Conservation (phyloP, 257 asterid species). For the Thymus mandschuricus region DNA sequence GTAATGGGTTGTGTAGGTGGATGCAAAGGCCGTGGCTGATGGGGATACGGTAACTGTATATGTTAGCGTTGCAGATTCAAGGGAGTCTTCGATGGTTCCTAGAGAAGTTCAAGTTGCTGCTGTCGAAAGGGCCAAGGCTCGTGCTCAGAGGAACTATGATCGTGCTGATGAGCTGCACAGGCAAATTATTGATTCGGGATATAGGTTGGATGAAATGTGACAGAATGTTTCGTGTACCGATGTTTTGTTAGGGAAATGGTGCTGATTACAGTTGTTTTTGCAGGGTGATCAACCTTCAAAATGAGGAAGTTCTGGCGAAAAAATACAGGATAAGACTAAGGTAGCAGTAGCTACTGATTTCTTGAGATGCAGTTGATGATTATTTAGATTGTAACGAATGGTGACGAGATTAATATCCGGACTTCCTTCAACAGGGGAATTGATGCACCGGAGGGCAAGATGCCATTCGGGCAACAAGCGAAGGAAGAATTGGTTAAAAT, state of each 20-base stretch:
- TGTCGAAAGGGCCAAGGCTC: conserved; percentile 65
- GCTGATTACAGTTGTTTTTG: conserved; percentile 24
- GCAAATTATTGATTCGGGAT: conserved; percentile 75
- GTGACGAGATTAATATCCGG: neutral
- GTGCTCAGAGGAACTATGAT: conserved; percentile 60
- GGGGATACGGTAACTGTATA: conserved; percentile 92
- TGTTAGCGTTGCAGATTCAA: conserved; percentile 56
- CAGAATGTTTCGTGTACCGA: neutral
- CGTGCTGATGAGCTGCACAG: conserved; percentile 75
- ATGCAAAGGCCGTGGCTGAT: conserved; percentile 91
- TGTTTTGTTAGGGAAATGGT: neutral
- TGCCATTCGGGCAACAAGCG: conserved; percentile 87
- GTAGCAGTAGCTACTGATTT: conserved; percentile 37
- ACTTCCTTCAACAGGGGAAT: conserved; percentile 67
- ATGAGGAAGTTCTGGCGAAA: conserved; percentile 76
- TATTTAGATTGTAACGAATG: neutral
- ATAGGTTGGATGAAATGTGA: conserved; percentile 45
- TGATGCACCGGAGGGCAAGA: conserved; percentile 86
- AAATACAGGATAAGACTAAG: conserved; percentile 91
- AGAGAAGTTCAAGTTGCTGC: conserved; percentile 64
- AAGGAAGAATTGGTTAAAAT: conserved; percentile 73
- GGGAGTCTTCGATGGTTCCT: conserved; percentile 77
- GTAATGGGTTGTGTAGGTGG: conserved; percentile 51
- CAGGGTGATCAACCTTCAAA: conserved; percentile 64
- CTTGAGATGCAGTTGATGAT: conserved; percentile 3